Evolutionary conservation across 352 stramenopile genomes (phyloP).

Genomic region (Globisporangium solare): DNA sequence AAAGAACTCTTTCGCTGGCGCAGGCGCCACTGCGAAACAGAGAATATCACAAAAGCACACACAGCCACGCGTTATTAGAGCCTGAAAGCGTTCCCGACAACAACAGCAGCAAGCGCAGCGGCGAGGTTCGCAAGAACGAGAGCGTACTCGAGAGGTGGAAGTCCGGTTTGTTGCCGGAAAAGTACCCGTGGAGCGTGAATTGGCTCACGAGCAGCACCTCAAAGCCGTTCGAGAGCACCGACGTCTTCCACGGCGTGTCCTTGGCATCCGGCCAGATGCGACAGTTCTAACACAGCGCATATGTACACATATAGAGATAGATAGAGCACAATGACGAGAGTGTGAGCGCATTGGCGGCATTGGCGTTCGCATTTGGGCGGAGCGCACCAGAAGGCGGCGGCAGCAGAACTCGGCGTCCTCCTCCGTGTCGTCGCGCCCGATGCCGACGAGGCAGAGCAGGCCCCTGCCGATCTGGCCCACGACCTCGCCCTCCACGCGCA

Average conservation of each 20-base stretch:
- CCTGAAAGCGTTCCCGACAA: too few species aligned
- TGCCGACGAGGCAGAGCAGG: slow-evolving; percentile 75
- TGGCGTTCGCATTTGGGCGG: background rate
- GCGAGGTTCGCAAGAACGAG: background rate
- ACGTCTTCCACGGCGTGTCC: slow-evolving; percentile 55
- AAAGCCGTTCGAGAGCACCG: slow-evolving; percentile 52
- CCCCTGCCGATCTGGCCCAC: slow-evolving; percentile 75
- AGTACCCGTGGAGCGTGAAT: slow-evolving; percentile 82
- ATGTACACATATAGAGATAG: background rate
- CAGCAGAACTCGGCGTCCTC: slow-evolving; percentile 82
- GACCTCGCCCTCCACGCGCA: slow-evolving; percentile 70
- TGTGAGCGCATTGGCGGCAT: background rate
- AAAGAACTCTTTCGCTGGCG: slow-evolving; percentile 67
- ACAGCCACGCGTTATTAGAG: too few species aligned
- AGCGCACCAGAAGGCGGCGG: slow-evolving; percentile 58
- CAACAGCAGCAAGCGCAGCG: too few species aligned
- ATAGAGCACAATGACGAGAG: background rate
- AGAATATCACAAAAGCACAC: too few species aligned
- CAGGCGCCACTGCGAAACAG: slow-evolving; percentile 67
- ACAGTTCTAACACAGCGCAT: slow-evolving; percentile 42
- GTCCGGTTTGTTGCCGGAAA: slow-evolving; percentile 82
- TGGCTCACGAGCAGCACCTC: slow-evolving; percentile 87
- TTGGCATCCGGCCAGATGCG: slow-evolving; percentile 71
- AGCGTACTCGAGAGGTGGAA: slow-evolving; percentile 79
- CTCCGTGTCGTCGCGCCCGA: slow-evolving; percentile 71